Conservation (phyloP, 257 asterid genomes). For the Catharanthus roseus region DNA sequence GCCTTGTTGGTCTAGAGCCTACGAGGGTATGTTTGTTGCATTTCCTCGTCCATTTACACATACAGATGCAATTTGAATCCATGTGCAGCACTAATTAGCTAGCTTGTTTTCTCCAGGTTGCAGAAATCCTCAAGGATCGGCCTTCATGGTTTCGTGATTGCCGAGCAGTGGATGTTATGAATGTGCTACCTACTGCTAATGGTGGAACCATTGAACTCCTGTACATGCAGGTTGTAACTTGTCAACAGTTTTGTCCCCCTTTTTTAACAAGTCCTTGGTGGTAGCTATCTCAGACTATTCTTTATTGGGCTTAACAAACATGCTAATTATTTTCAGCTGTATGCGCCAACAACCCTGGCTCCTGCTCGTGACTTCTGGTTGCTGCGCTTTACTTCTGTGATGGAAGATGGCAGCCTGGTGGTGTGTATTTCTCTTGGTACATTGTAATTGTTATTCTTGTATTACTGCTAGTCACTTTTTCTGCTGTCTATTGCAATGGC, state of each 20-base stretch:
- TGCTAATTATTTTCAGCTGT: constrained; percentile 36
- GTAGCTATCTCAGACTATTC: neutral
- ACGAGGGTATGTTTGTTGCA: constrained; percentile 52
- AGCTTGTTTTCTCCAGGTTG: constrained; percentile 45
- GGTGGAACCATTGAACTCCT: constrained; percentile 96
- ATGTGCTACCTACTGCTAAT: constrained; percentile 85
- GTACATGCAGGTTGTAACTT: constrained; percentile 69
- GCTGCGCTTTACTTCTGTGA: constrained; percentile 70
- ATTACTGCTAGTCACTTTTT: neutral
- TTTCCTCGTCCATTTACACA: neutral
- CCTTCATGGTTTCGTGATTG: constrained; percentile 95
- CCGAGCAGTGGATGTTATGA: constrained; percentile 75
- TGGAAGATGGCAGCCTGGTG: constrained; percentile 93
- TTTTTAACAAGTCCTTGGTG: neutral
- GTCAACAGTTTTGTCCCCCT: neutral
- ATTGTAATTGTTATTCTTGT: neutral
- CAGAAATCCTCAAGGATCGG: constrained; percentile 94
- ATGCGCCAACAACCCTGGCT: constrained; percentile 89
- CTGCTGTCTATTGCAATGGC: constrained; percentile 10
- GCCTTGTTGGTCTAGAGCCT: constrained; percentile 93
- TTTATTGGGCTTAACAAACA: neutral
- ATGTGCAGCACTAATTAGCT: neutral
- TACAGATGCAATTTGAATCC: neutral
- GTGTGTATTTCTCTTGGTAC: constrained; percentile 27
- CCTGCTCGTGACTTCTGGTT: constrained; percentile 95